Base-by-base conservation (phyloP, 768 basidiomycete species). In the Pleurotus salmoneostramineus region DNA sequence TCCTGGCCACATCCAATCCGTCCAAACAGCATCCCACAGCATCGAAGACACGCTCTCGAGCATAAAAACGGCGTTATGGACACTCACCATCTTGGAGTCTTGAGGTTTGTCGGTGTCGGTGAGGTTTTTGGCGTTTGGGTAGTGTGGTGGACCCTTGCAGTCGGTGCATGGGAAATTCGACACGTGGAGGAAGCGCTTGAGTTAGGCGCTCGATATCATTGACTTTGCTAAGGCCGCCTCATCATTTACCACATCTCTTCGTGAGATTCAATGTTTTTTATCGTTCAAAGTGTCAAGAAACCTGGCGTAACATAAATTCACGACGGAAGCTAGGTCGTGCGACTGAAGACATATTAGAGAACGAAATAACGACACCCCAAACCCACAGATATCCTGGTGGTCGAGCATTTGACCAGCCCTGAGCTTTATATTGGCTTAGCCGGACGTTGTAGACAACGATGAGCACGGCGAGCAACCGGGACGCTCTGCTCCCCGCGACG, bases 401-500 rank as follows among this genome's bases (percentile, higher is more conserved):
- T 27, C 21, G 21, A 27, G 21, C 21, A 27, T 27, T 27, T 27
- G 21, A 27, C 21, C 21, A 27, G 21, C 21, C 21, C 21, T 27
- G 21, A 27, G 21, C 21, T 27, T 27, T 27, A 27, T 27, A 27
- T 27, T 27, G 21, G 21, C 21, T 27, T 27, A 27, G 21, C 21
- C 21, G 21, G 21, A 27, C 21, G 21, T 27, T 27, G 21, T 27
- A 27, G 21, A 27, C 43, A 43, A 47, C 14, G 33, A 80, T 79
- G 77, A 60, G 72, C 21, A 60, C 68, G 56, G 57, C 36, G 17
- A 31, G n/a, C 48, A 70, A 64, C 62, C 69, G 74, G 56, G 72
- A 68, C 42, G 60, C 57, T 56, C 58, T 62, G 11, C 84, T 84
- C 61, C 83, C 83, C 50, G 69, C 82, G 14, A 74, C 75, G 2